Base-by-base conservation (phyloP, 768 basidiomycete genomes). In the Kwoniella pini region DNA sequence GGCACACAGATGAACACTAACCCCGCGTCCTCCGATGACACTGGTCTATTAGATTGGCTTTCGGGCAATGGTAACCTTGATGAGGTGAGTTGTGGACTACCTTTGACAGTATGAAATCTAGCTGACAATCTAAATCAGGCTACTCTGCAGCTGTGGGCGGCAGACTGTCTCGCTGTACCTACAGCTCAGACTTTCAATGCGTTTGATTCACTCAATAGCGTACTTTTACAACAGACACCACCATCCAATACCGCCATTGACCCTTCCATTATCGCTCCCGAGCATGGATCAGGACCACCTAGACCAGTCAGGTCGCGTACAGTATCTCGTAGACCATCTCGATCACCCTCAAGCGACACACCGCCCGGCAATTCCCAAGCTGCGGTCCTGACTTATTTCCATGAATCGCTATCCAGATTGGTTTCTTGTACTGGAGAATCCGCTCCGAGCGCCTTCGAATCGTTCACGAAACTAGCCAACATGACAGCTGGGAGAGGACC, bases 111-210 rank as follows among this genome's bases (percentile, higher is more conserved):
- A 30, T 53, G 36, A 30, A 6, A 6, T 6, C 17, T 4, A 17
- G 15, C 42, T 54, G 13, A 60, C 11, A 28, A 43, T 1, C 5
- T 17, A 13, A 17, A 1, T 4, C 50, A 69, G 68, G 62, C 64
- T 2, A 69, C 68, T 15, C 49, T 69, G 21, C 68, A 69, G 45
- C 52, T 63, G 12, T 69, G 68, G 68, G 68, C 68, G 22, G 68
- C 68, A 19, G 68, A 63, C 48, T 66, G 64, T 50, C 56, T 69
- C 1, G 28, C 68, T 2, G 46, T 61, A 9, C 63, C 66, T 15
- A 60, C 58, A 3, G 46, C 59, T 10, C 62, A 57, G 27, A 57
- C 48, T 19, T 43, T 46, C 51, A 63, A 66, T 33, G 60, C 64
- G n/a, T 63, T 66, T 22, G 61, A 69, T n/a, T 60, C 67, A 22